phyloP scores from a whole-genome alignment of 176 grass and related monocot species.

The Raddia distichophylla region DNA sequence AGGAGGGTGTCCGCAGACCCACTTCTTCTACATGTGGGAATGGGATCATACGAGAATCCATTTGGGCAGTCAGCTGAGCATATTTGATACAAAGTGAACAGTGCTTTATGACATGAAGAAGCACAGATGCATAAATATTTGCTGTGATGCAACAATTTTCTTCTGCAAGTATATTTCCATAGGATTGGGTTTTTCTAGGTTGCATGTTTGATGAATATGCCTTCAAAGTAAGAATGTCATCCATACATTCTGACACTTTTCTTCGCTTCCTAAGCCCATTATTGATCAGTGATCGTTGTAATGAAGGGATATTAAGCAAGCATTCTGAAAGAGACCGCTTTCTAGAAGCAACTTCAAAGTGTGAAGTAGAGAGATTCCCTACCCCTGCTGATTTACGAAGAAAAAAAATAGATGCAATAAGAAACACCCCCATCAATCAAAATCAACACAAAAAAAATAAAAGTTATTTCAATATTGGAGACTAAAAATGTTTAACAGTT shows the following conservation, averaged over 20 bases:
- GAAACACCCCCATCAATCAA: neutral
- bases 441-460: constrained; percentile 40
- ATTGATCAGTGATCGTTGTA: constrained; percentile 46
- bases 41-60: constrained; percentile 82
- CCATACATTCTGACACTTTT: constrained; percentile 50
- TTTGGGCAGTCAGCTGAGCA: constrained; percentile 88
- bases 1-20: constrained; percentile 60
- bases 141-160: constrained; percentile 56
- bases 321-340: constrained; percentile 68
- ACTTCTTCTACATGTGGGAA: constrained; percentile 87
- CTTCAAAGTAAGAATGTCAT: constrained; percentile 32
- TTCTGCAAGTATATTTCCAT: constrained; percentile 70
- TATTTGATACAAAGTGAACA: constrained; percentile 85
- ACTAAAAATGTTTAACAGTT: constrained; percentile 22
- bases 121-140: constrained; percentile 74
- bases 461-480: constrained; percentile 28
- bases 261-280: constrained; percentile 52
- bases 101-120: constrained; percentile 85
- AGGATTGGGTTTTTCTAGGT: constrained; percentile 49
- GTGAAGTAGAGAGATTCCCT: constrained; percentile 38
- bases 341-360: constrained; percentile 48
- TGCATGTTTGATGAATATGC: constrained; percentile 38
- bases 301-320: constrained; percentile 57
- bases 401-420: constrained; percentile 6
- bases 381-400: constrained; percentile 47